phyloP scores from a whole-genome alignment of 1,284 basidiomycete species.

The Ganoderma multipileum region DNA sequence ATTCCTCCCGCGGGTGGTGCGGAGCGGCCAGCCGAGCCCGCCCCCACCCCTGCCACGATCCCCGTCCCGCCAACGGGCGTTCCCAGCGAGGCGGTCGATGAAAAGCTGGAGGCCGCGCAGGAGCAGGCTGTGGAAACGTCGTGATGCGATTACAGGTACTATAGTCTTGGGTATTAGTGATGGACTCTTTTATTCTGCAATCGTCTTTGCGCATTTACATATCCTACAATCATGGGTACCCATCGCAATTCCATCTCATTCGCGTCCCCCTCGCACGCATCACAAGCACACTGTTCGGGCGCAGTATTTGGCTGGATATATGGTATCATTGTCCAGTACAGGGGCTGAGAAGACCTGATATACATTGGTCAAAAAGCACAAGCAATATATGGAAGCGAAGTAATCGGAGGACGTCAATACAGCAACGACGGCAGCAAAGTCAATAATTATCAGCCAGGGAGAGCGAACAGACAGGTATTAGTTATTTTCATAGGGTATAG shows the following conservation, averaged over 20 bases:
- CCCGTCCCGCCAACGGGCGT: constrained; percentile 40
- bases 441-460: constrained; percentile 39
- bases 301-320: neutral
- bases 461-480: constrained; percentile 34
- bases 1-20: constrained; percentile 52
- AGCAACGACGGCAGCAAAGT: constrained; percentile 33
- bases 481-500: constrained; percentile 27
- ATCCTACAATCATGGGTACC: constrained; percentile 28
- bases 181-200: constrained; percentile 31
- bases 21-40: constrained; percentile 57
- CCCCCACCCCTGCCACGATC: constrained; percentile 48
- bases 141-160: constrained; percentile 24
- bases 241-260: constrained; percentile 21
- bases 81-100: constrained; percentile 52
- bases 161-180: constrained; percentile 22
- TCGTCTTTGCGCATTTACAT: constrained; percentile 30
- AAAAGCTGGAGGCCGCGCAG: constrained; percentile 55
- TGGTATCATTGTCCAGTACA: constrained; percentile 30
- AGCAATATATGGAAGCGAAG: constrained; percentile 21
- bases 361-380: constrained; percentile 35
- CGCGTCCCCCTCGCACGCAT: neutral
- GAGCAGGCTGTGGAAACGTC: constrained; percentile 43
- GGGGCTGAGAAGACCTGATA: constrained; percentile 25
- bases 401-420: constrained; percentile 33
- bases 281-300: neutral